Evolutionary conservation across 139 green algal genomes (phyloP).

Genomic region (Chlorella sp.): DNA sequence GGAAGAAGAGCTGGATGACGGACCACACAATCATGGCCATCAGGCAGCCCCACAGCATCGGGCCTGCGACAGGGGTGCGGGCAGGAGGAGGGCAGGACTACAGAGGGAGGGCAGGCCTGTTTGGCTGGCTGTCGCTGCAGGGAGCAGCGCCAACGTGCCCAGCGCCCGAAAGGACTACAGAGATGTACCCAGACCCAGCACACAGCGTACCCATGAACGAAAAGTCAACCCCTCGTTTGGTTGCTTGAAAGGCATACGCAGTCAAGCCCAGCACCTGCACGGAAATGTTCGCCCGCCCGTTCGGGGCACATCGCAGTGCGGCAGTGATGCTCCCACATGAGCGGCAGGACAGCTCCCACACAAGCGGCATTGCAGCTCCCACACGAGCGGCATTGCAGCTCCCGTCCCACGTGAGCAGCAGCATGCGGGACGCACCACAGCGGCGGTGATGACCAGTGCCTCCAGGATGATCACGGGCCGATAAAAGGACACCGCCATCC

Average conservation of each 20-base stretch:
- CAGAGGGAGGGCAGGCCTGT: not conserved
- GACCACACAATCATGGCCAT: conserved; percentile 56
- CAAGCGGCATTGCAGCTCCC: no score
- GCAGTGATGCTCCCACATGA: no score
- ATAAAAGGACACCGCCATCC: conserved; percentile 56
- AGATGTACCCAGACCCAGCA: not conserved
- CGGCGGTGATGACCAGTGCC: conserved; percentile 44
- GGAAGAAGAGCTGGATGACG: conserved; percentile 75
- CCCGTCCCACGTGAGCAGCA: no score
- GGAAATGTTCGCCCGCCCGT: no score
- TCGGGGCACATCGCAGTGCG: no score
- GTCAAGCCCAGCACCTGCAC: conserved; percentile 43
- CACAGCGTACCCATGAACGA: not conserved
- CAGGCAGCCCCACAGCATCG: conserved; percentile 69
- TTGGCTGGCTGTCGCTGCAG: no score
- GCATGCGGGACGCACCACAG: conserved; percentile 9
- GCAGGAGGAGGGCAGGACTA: not conserved
- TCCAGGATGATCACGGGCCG: conserved; percentile 61
- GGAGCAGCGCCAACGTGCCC: no score
- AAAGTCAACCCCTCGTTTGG: conserved; percentile 63
- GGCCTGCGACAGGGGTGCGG: conserved; percentile 38
- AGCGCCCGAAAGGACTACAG: not conserved
- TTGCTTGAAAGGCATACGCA: conserved; percentile 74
- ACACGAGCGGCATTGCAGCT: no score
- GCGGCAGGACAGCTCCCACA: no score